Base-by-base conservation (phyloP, 2,329 filamentous ascomycete species). In the Colletotrichum echinochloae region DNA sequence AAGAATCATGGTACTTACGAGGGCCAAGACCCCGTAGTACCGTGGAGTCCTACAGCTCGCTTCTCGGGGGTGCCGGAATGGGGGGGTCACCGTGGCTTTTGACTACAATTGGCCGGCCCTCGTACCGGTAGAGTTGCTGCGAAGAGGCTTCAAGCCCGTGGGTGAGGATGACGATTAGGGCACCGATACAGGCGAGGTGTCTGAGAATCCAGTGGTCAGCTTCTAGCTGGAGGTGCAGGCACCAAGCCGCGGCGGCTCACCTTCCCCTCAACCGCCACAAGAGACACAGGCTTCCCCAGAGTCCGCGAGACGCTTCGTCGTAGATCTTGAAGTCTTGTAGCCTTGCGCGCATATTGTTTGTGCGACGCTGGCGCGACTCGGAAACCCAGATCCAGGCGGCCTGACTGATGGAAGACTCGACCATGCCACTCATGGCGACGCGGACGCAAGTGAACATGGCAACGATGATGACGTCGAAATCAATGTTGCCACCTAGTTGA, bases 361-460 rank as follows among this genome's bases (percentile, higher is more conserved):
- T 77, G 16, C 77, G 72, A 18, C 65, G 55, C 67, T 79, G 78
- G n/a, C 79, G 77, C 23, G 77, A 76, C 33, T 79, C 77, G 5
- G 79, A 79, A 0, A 81, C 78, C 80, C 80, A 82, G 8, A 82
- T 79, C 81, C 81, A 83, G 9, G 80, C 80, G 16, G 76, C 79
- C 71, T 83, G 81, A 65, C 79, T 78, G 55, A 82, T 70, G 54
- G 78, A 79, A 0, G 77, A 76, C 66, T 82, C 80, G 48, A 82
- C 76, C 14, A 82, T 77, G 7, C 72, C 78, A 44, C 76, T 78
- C 59, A 83, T 77, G 20, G 79, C 77, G 3, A 82, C 75, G 18
- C 80, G 78, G 8, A 79, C 77, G n/a, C 78, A 70, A 7, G 78
- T 80, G 74, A 82, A 80, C 48, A 82, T 73, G n/a, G 78, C 79